phyloP scores from a whole-genome alignment of 2,329 filamentous ascomycete genomes.

The Talaromyces rugulosus region DNA sequence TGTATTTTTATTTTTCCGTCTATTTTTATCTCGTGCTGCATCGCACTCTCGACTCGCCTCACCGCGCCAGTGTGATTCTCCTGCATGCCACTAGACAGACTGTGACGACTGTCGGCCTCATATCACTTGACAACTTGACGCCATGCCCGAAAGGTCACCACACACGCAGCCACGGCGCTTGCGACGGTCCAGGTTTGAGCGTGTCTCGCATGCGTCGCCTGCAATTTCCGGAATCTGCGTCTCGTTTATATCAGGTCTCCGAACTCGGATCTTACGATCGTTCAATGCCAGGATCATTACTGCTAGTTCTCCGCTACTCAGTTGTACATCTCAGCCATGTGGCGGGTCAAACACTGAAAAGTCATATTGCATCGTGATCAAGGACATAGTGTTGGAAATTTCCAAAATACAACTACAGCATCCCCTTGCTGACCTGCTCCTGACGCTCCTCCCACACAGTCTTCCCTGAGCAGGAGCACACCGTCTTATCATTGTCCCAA shows the following conservation, averaged over 20 bases:
- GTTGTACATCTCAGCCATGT: not conserved
- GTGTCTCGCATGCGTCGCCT: not conserved
- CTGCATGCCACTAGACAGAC: not conserved
- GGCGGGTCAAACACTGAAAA: not conserved
- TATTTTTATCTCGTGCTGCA: constrained; percentile 49
- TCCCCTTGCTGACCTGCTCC: constrained; percentile 84
- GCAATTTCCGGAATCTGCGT: not conserved
- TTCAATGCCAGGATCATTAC: not conserved
- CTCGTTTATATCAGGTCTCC: not conserved
- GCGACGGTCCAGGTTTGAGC: not conserved
- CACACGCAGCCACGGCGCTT: not conserved
- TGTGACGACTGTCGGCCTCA: too few relatives aligned
- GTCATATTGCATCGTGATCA: not conserved
- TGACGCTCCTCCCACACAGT: constrained; percentile 95
- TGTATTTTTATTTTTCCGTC: constrained; percentile 15
- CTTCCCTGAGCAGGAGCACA: constrained; percentile 96
- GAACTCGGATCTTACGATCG: not conserved
- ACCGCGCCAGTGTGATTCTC: constrained; percentile 28
- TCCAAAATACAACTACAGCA: constrained; percentile 43
- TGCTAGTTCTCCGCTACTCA: not conserved
- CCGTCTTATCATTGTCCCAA: constrained; percentile 98
- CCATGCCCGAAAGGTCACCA: not conserved
- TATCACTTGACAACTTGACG: not conserved
- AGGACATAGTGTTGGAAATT: not conserved
- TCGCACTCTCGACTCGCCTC: constrained; percentile 35